phyloP scores from a whole-genome alignment of 257 asterid species.

The Ilex aquifolium region DNA sequence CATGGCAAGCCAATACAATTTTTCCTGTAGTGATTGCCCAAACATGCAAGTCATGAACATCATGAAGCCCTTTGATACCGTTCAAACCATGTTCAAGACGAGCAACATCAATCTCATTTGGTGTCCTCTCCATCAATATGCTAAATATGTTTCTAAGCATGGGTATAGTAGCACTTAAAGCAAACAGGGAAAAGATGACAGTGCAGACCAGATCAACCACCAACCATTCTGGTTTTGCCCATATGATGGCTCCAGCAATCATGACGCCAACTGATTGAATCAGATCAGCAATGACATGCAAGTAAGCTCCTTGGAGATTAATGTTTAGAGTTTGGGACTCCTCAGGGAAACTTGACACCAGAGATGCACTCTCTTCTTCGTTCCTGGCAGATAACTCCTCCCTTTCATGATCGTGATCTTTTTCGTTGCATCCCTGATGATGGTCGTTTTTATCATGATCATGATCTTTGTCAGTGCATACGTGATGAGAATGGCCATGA shows the following conservation, averaged over 20 bases:
- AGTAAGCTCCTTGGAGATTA: constrained; percentile 73
- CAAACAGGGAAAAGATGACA: constrained; percentile 43
- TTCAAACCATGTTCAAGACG: constrained; percentile 47
- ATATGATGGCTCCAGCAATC: constrained; percentile 70
- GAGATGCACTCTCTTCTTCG: constrained; percentile 26
- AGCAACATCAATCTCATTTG: constrained; percentile 42
- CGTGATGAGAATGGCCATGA: constrained; percentile 54
- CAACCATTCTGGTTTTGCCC: constrained; percentile 68
- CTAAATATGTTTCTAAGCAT: constrained; percentile 47
- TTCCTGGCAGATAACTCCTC: constrained; percentile 19
- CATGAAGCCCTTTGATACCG: constrained; percentile 42
- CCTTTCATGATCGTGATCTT: constrained; percentile 27
- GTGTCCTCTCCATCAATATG: constrained; percentile 68
- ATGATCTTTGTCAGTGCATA: constrained; percentile 22
- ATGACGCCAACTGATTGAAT: constrained; percentile 78
- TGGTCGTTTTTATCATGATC: not conserved
- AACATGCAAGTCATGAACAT: constrained; percentile 71
- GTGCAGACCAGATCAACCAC: constrained; percentile 67
- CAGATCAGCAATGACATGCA: constrained; percentile 64
- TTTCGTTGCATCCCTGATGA: constrained; percentile 11
- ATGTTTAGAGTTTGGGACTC: constrained; percentile 34
- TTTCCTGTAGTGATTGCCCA: constrained; percentile 71
- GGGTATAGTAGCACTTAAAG: constrained; percentile 47
- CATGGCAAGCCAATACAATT: constrained; percentile 57
- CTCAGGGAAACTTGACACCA: constrained; percentile 25